Evolutionary conservation across 2,329 filamentous ascomycete genomes (phyloP).

Genomic region (Talaromyces albobiverticillius): DNA sequence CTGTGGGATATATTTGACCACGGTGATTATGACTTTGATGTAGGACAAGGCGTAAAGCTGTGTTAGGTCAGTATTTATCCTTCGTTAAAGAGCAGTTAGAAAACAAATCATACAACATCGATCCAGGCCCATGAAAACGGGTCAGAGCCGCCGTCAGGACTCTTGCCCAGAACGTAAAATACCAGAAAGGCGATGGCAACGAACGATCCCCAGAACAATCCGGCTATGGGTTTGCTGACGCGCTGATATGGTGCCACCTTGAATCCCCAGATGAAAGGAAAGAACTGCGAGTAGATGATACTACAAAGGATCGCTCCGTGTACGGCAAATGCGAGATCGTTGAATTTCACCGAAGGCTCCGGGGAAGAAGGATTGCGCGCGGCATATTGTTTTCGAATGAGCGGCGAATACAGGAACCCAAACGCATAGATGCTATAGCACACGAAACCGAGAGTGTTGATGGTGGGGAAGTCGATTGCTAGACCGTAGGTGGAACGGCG

Average conservation of each 20-base stretch:
- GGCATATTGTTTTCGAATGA: constrained; percentile 79
- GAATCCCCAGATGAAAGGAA: constrained; percentile 72
- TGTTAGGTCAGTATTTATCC: constrained; percentile 18
- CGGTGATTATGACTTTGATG: constrained; percentile 81
- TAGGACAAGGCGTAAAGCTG: constrained; percentile 71
- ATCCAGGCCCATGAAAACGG: constrained; percentile 60
- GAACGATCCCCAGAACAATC: constrained; percentile 67
- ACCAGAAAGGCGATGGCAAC: constrained; percentile 37
- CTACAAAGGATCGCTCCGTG: constrained; percentile 73
- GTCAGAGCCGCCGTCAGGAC: constrained; percentile 44
- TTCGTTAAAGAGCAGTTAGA: not conserved
- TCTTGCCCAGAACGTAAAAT: constrained; percentile 42
- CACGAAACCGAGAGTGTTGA: constrained; percentile 63
- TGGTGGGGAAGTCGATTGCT: constrained; percentile 80
- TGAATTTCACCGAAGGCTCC: constrained; percentile 79
- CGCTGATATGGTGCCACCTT: constrained; percentile 54
- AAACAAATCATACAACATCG: constrained; percentile 53
- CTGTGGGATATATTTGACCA: constrained; percentile 93
- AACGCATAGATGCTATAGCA: constrained; percentile 72
- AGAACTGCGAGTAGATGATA: constrained; percentile 76
- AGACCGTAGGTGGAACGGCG: constrained; percentile 78
- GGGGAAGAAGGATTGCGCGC: constrained; percentile 69
- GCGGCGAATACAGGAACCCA: constrained; percentile 73
- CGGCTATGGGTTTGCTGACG: constrained; percentile 62
- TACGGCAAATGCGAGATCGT: constrained; percentile 83